Evolutionary conservation across 176 grass and related monocot species (phyloP).

Genomic region (Alopecurus myosuroides): DNA sequence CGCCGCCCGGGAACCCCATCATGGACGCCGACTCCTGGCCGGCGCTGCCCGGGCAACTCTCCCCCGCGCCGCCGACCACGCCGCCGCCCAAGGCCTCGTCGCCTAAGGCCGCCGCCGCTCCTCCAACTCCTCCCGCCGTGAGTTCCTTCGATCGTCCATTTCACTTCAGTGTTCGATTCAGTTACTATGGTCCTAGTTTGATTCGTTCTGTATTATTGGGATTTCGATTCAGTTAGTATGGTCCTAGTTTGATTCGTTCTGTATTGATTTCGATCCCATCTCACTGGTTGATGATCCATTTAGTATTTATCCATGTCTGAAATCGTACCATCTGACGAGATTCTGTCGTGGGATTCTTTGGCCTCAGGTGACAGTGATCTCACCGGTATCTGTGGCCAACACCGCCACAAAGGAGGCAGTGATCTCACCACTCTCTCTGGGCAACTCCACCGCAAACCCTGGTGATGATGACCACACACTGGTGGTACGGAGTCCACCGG

Average conservation of each 20-base stretch:
- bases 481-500: slow-evolving; percentile 4
- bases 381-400: slow-evolving; percentile 10
- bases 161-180: slow-evolving; percentile 22
- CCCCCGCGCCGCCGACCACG: slow-evolving; percentile 30
- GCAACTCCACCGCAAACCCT: background rate
- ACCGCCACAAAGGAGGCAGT: background rate
- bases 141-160: background rate
- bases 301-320: too few relatives aligned
- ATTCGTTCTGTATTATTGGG: background rate
- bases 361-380: slow-evolving; percentile 18
- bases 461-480: background rate
- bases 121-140: slow-evolving; percentile 33
- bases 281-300: background rate
- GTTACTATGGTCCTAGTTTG: too few relatives aligned
- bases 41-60: slow-evolving; percentile 57
- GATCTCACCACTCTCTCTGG: slow-evolving; percentile 19
- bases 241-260: background rate
- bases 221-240: too few relatives aligned
- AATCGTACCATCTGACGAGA: too few relatives aligned
- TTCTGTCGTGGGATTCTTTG: too few relatives aligned
- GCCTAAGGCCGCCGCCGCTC: slow-evolving; percentile 23
- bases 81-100: slow-evolving; percentile 25
- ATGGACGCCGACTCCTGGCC: slow-evolving; percentile 75
- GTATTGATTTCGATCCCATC: background rate
- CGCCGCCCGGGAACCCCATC: slow-evolving; percentile 43